Evolutionary conservation across 371 early-diverging fungal species (phyloP), one percentile per base, ranked within the genome.

Genomic region (Blyttiomyces sp.): DNA sequence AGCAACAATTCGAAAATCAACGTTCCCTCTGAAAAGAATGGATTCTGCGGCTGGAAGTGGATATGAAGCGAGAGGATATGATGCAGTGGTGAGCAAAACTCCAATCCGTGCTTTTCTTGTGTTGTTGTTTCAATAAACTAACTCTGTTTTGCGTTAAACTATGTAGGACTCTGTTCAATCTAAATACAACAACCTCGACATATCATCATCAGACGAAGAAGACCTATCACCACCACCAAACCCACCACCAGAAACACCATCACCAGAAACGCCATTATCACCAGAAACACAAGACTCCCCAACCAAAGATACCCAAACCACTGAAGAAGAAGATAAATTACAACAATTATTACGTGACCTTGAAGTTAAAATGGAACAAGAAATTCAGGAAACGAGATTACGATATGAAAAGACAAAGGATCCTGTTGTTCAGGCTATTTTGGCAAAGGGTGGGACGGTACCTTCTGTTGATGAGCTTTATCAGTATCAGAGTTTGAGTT

Each of bases 321-420:
- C n/a, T n/a, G n/a, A n/a, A n/a, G n/a, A n/a, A n/a, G n/a, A n/a
- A n/a, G n/a, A n/a, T n/a, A n/a, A 35, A 31, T 30, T 28, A 23
- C 48, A 49, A 24, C 46, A 36, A 43, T 39, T 45, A 23, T 54
- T 75, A 32, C 49, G 42, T 13, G 52, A 49, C 30, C 43, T 71
- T 32, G 73, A 72, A 17, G 56, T 49, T 0, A 61, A 55, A 39
- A 61, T 65, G 68, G 75, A 75, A 23, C 49, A 33, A 16, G 75
- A 75, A 53, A 50, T 75, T 4, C 63, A 58, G 16, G 60, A 54
- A 17, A 61, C 65, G 19, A 58, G 54, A 26, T 35, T 46, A 13
- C 57, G 63, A 27, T 75, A 55, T 53, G 68, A 68, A 35, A 45
- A 42, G 16, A 68, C 65, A 49, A 66, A 57, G 35, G 68, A 48